Percentiles rank a stretch among this genome's conserved stretches.
Conservation (phyloP, 441 rosid species). For the Populus tomentosa region DNA sequence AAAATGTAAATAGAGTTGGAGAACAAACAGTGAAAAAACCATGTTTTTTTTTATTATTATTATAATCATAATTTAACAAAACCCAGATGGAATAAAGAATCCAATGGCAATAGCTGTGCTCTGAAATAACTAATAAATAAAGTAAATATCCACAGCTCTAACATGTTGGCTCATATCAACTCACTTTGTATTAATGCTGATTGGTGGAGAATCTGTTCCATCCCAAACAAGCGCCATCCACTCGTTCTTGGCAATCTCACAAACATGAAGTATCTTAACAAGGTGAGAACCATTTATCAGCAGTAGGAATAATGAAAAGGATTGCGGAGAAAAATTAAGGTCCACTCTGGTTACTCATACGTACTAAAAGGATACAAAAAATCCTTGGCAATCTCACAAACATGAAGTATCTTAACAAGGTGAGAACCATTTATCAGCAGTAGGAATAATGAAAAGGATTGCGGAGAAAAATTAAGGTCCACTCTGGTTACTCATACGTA, state of each 20-base stretch:
- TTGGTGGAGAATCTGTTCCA: slow-evolving; percentile 82
- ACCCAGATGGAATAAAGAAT: neutral
- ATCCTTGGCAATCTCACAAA: slow-evolving; percentile 25
- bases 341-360: neutral
- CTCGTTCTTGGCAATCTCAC: slow-evolving; percentile 34
- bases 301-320: slow-evolving; percentile 1
- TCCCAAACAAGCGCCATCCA: slow-evolving; percentile 77
- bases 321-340: neutral
- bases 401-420: slow-evolving; percentile 54
- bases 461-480: neutral
- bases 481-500: neutral
- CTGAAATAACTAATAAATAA: neutral
- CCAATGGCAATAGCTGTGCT: neutral
- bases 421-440: slow-evolving; percentile 14
- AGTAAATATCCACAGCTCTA: neutral
- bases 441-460: neutral
- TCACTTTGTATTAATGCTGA: slow-evolving; percentile 48
- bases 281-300: slow-evolving; percentile 14
- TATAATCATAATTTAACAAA: no score
- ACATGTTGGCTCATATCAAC: slow-evolving; percentile 24
- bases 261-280: slow-evolving; percentile 58
- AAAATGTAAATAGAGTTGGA: neutral
- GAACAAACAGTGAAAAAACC: neutral
- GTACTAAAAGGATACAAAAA: neutral
- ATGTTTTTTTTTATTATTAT: no score